Percentiles rank a stretch among this genome's conserved stretches.
Evolutionary conservation across 176 grass and related monocot species (phyloP).

Genomic region (Ananas comosus): DNA sequence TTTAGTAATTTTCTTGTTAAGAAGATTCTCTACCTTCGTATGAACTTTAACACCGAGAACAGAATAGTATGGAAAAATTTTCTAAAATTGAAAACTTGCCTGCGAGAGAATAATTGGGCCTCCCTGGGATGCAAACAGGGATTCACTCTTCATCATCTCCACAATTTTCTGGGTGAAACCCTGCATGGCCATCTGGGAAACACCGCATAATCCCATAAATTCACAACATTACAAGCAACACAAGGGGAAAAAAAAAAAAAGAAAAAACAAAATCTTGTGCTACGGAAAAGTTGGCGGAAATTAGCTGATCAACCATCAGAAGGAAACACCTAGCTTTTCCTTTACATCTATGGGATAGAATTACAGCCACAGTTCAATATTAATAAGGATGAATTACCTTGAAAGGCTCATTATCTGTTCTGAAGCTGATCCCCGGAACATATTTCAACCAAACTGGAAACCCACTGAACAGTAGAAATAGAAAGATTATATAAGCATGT

Average conservation of each 20-base stretch:
- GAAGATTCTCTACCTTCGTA: background rate
- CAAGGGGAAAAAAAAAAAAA: background rate
- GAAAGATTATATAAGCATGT: background rate
- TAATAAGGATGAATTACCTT: slow-evolving; percentile 40
- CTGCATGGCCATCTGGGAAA: slow-evolving; percentile 85
- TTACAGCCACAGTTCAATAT: slow-evolving; percentile 6
- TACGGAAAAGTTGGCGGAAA: background rate
- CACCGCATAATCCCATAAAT: background rate
- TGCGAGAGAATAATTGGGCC: slow-evolving; percentile 98
- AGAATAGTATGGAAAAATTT: slow-evolving; percentile 1
- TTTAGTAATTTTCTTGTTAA: background rate
- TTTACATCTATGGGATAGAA: background rate
- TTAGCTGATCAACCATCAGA: background rate
- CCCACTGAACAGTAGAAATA: slow-evolving; percentile 42
- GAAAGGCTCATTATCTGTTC: slow-evolving; percentile 94
- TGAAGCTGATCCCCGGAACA: slow-evolving; percentile 97
- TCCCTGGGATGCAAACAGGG: slow-evolving; percentile 91
- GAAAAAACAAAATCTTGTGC: background rate
- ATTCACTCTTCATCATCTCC: slow-evolving; percentile 77
- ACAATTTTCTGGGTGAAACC: slow-evolving; percentile 94
- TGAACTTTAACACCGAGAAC: background rate
- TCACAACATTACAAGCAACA: background rate
- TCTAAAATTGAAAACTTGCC: slow-evolving; percentile 32
- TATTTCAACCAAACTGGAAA: slow-evolving; percentile 99
- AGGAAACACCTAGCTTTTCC: background rate